Evolutionary conservation across 2,329 filamentous ascomycete species (phyloP), one percentile per base, ranked within the genome.

Genomic region (Pseudogymnoascus sp.): DNA sequence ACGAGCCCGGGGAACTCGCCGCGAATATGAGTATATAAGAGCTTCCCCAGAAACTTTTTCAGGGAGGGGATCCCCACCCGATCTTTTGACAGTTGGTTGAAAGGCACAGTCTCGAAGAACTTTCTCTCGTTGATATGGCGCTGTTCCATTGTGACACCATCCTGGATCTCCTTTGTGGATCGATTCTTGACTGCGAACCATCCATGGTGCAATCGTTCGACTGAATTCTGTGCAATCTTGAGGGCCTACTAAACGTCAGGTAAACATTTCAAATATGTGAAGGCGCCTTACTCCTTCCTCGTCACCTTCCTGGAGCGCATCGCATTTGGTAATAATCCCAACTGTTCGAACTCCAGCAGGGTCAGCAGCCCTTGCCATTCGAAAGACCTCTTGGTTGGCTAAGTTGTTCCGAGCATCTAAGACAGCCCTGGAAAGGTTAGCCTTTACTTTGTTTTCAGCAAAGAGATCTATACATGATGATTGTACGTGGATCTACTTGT

Each of bases 271-370:
- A 69, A 77, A 70, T 61, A 75, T 77, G 71, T n/a, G 36, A 39
- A 39, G n/a, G 36, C 36, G 36, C 17, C 59, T 51, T 35, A 61
- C 59, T 33, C 41, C 39, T 15, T 13, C 10, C 41, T 44, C 59
- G 21, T 61, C 59, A 15, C 59, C 59, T 31, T 44, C 25, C 27
- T 61, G 38, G 15, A 62, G 42, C 0, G 86, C 70, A 61, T 88
- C 84, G 0, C 81, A 79, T 64, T 86, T 87, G 0, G 84, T 87
- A 0, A 86, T 71, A 1, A 80, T 72, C 0, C 75, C 74, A 1
- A 79, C 60, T 0, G 77, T 79, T 42, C 77, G 68, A 15, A 69
- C 63, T 0, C 75, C 74, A 4, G 65, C 61, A 0, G 65, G 65
- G 62, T 79, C 77, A 21, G 66, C 63, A 42, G 44, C 31, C 58